Evolutionary conservation across 257 asterid genomes (phyloP), one percentile per base, ranked within the genome.

Genomic region (Penstemon newberryi): DNA sequence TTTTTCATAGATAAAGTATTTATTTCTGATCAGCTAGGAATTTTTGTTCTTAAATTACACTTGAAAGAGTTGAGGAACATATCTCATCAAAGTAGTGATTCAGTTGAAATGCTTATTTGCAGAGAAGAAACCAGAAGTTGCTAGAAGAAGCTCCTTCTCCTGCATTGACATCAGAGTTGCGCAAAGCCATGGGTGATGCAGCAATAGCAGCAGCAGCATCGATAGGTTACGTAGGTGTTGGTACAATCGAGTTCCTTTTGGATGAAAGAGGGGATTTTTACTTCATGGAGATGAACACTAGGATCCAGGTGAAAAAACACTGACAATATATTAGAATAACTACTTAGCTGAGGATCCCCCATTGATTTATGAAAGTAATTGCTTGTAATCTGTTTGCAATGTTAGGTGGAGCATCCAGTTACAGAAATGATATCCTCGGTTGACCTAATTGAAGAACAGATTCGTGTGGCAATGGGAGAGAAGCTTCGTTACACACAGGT

Each of bases 121-220:
- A 94, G 99, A 91, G 99, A 76, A 82, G 99, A 75, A 93, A 94
- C 77, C 99, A 94, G 79, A 94, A 94, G 85, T 71, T 94, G 83
- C 86, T 94, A 66, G 99, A 94, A 76, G 99, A 94, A 84, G 99
- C 99, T 50, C 99, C 99, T 10, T 94, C 99, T 58, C 99, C 99
- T 71, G 99, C 99, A 69, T 80, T 94, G 73, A 89, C 96, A 66
- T 74, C 93, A 13, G 99, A 90, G 73, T 75, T 94, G 70, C 86
- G 99, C 65, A 94, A 88, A 78, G 97, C 96, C 74, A 94, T 94
- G 99, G 99, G 99, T 69, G 99, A 94, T 81, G 99, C 99, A 63
- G 99, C 99, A 66, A 96, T 93, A 61, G 91, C 99, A 63, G 99
- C 99, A n/a, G 99, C 99, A 46, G 91, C 96, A 51, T 91, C 99